Base-by-base conservation (phyloP, 768 basidiomycete genomes). In the Rhizopogon vulgaris region DNA sequence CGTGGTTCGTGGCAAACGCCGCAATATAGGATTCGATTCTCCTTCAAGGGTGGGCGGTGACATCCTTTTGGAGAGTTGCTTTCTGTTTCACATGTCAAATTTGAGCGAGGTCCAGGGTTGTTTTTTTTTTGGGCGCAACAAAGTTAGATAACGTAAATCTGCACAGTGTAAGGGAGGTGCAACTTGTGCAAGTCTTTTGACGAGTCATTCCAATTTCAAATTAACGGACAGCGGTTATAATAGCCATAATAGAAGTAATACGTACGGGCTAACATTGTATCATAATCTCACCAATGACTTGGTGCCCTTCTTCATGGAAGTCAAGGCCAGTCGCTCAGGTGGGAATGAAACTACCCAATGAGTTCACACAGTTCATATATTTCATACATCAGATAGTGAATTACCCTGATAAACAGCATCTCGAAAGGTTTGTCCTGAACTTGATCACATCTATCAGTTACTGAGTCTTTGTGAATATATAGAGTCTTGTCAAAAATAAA, bases 231-330 rank as follows among this genome's bases (percentile, higher is more conserved):
- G 22, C 22, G 2, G 22, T 22, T n/a, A n/a, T n/a, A n/a, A 22
- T 22, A 22, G 3, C 22, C 22, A 22, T 22, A 22, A 22, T 22
- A 22, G 22, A 22, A 22, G 22, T 22, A 22, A 22, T 22, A 22
- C 22, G 22, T 22, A 22, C 22, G 22, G 3, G 3, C 22, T 22
- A n/a, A n/a, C n/a, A n/a, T n/a, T n/a, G n/a, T n/a, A n/a, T n/a
- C n/a, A 22, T 22, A 1, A 22, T 22, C 3, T 22, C 18, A 24
- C 27, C 43, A 49, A 51, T 49, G 1, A 41, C 3, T 4, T 94
- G 94, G 94, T 69, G 78, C 0, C 85, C 89, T 0, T 79, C 78
- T 1, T 89, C 88, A 1, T 97, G 94, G 94, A 84, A 76, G 66
- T 71, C 73, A 15, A 90, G 85, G 64, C 76, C 80, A 8, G 78